Evolutionary conservation across 2,329 filamentous ascomycete genomes (phyloP).

Genomic region (Colletotrichum incanum): DNA sequence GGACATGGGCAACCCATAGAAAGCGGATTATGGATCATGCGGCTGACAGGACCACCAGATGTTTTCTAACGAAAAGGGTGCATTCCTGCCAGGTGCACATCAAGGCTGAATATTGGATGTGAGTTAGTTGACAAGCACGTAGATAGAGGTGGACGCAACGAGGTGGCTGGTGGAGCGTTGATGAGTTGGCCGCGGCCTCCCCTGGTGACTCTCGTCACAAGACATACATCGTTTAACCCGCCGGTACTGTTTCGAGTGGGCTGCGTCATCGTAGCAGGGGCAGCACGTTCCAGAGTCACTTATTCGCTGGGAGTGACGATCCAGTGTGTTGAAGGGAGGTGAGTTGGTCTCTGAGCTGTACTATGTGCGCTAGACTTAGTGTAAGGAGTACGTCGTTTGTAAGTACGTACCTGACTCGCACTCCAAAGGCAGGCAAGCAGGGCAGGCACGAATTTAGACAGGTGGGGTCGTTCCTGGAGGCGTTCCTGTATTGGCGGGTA

Average conservation of each 20-base stretch:
- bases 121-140: neutral
- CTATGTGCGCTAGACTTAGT: too few species aligned
- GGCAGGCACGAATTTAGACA: conserved; percentile 16
- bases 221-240: neutral
- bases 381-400: too few species aligned
- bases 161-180: conserved; percentile 28
- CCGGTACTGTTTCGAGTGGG: neutral
- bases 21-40: neutral
- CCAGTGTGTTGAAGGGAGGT: neutral
- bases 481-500: conserved; percentile 41
- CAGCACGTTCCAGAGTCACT: neutral
- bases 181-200: conserved; percentile 10
- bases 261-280: conserved; percentile 29
- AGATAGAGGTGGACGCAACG: neutral
- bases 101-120: neutral
- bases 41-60: neutral
- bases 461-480: conserved; percentile 17
- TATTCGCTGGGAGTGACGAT: conserved; percentile 17
- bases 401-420: neutral
- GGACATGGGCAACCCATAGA: neutral
- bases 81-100: neutral
- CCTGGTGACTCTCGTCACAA: neutral
- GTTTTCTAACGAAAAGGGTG: neutral
- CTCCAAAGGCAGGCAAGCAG: neutral
- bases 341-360: conserved; percentile 1